Evolutionary conservation across 2,329 filamentous ascomycete species (phyloP).

Genomic region (Calycina herbarum): DNA sequence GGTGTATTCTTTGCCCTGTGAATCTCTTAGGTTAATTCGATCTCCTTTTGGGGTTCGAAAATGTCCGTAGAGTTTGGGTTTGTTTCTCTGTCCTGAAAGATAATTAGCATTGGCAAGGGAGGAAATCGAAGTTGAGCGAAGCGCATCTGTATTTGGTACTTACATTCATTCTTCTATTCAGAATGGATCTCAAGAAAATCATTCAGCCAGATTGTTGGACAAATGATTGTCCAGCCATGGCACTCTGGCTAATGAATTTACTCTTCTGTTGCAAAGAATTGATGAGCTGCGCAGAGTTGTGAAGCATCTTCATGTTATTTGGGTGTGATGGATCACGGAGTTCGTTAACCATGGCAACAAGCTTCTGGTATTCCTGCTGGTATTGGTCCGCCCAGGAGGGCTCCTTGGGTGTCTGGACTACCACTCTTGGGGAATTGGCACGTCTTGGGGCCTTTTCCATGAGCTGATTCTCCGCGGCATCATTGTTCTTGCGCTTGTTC

Average conservation of each 20-base stretch:
- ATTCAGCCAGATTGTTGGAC: conserved; percentile 32
- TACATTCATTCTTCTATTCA: not conserved
- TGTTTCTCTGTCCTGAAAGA: not conserved
- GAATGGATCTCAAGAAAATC: not conserved
- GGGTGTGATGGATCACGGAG: conserved; percentile 32
- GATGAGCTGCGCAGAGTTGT: conserved; percentile 32
- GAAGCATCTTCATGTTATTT: conserved; percentile 30
- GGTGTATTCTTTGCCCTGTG: not conserved
- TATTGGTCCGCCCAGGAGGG: conserved; percentile 34
- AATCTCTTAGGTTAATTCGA: not conserved
- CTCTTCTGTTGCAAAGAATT: conserved; percentile 35
- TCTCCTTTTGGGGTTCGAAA: not conserved
- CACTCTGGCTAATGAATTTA: conserved; percentile 14
- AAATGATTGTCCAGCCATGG: conserved; percentile 24
- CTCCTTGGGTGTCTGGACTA: conserved; percentile 28
- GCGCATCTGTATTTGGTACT: not conserved
- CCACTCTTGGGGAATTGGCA: conserved; percentile 27
- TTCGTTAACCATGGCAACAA: conserved; percentile 31
- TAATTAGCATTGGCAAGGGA: not conserved
- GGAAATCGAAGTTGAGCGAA: not conserved
- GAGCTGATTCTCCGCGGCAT: conserved; percentile 25
- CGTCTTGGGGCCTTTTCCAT: conserved; percentile 33
- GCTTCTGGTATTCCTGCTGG: conserved; percentile 30
- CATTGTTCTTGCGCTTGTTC: conserved; percentile 37
- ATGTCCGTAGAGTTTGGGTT: not conserved